These are phyloP conservation scores for Pezicula rhizophila DNA, from an alignment of 2,329 filamentous ascomycete species.

Conservation along the genomic window DNA sequence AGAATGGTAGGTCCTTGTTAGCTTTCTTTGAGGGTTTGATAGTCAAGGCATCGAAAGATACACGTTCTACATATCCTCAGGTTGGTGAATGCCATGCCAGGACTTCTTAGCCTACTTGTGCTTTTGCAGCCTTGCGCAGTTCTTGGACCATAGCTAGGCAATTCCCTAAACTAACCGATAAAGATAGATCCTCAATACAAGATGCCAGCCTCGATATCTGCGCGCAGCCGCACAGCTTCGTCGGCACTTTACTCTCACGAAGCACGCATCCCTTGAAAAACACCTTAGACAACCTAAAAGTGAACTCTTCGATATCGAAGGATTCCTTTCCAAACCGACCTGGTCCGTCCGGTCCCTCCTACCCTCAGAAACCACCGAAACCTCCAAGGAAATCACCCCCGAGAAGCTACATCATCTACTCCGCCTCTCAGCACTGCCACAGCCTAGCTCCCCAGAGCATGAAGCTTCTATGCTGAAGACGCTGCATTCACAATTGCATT, in stretches of 20 bases:
- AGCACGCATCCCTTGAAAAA: background rate
- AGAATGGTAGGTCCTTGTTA: too few species aligned
- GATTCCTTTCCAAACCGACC: slow-evolving; percentile 62
- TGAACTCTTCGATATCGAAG: slow-evolving; percentile 12
- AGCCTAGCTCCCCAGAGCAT: slow-evolving; percentile 55
- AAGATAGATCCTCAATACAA: too few species aligned
- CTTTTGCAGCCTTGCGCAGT: too few species aligned
- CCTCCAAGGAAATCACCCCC: slow-evolving; percentile 40
- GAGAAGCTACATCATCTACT: slow-evolving; percentile 76
- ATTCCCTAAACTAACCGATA: background rate
- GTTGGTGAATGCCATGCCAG: too few species aligned
- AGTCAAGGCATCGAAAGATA: too few species aligned
- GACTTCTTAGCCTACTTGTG: too few species aligned
- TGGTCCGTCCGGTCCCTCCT: slow-evolving; percentile 82
- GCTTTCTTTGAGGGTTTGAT: too few species aligned
- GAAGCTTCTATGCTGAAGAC: slow-evolving; percentile 67
- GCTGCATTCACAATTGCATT: slow-evolving; percentile 77
- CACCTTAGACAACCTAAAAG: background rate
- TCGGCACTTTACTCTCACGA: background rate
- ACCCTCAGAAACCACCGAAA: slow-evolving; percentile 29
- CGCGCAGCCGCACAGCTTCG: too few species aligned
- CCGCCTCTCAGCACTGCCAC: slow-evolving; percentile 80
- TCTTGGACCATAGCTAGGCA: background rate
- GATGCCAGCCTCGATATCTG: background rate
- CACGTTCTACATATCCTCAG: too few species aligned